A percentile compares a stretch with the other conserved stretches of the same genome.
Conservation (phyloP, 2,329 filamentous ascomycete species). For the Sarocladium kiliense region DNA sequence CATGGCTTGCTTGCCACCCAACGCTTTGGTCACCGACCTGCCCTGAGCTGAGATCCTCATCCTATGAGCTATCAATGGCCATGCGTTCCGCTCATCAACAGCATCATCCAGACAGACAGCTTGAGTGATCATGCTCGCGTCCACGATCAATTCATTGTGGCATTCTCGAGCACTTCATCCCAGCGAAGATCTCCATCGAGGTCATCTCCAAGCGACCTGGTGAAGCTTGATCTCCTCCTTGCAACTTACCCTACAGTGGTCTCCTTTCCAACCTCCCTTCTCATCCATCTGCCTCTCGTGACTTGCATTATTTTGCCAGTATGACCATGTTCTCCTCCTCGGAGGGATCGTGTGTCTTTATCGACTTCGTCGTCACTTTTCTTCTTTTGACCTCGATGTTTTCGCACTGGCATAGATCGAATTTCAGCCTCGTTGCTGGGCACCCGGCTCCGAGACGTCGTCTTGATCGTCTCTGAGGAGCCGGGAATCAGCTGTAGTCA, state of each 20-base stretch:
- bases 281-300: not conserved
- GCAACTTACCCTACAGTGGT: not conserved
- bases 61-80: too few relatives aligned
- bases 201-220: too few relatives aligned
- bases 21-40: too few relatives aligned
- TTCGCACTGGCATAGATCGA: conserved; percentile 52
- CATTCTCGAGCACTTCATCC: not conserved
- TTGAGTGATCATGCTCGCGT: not conserved
- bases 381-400: conserved; percentile 45
- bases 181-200: too few relatives aligned
- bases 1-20: too few relatives aligned
- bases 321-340: conserved; percentile 22
- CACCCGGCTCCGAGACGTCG: conserved; percentile 50
- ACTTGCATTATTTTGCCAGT: conserved; percentile 26
- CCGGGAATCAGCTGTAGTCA: conserved; percentile 57
- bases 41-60: too few relatives aligned
- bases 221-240: too few relatives aligned
- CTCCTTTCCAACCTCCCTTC: not conserved
- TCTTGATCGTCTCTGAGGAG: conserved; percentile 47
- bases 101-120: too few relatives aligned
- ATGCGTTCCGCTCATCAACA: too few relatives aligned
- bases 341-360: conserved; percentile 23
- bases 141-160: conserved; percentile 6
- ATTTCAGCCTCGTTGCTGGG: conserved; percentile 48
- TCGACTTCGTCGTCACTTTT: conserved; percentile 33